Conservation (phyloP, 2,329 filamentous ascomycete species). For the Neonectria magnoliae region DNA sequence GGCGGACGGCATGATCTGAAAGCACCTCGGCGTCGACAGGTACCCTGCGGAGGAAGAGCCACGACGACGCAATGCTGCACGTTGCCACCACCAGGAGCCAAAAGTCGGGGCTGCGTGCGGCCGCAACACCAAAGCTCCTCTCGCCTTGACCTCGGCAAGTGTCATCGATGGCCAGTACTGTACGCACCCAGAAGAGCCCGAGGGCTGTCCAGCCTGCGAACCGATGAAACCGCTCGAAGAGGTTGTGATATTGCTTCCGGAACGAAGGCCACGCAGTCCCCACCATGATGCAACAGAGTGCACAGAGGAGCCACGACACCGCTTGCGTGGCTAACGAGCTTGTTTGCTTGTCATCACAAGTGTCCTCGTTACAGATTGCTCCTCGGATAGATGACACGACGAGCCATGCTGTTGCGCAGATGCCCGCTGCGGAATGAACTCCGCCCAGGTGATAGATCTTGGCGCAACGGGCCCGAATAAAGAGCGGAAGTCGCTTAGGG, state of each 20-base stretch:
- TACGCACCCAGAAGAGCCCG: conserved; percentile 71
- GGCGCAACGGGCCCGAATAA: conserved; percentile 58
- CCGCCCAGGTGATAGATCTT: conserved; percentile 65
- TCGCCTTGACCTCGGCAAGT: conserved; percentile 49
- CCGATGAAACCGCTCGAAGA: conserved; percentile 77
- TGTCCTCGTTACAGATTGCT: conserved; percentile 48
- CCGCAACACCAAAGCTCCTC: conserved; percentile 48
- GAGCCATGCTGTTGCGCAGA: conserved; percentile 61
- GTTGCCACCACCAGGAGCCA: conserved; percentile 77
- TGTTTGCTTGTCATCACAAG: conserved; percentile 43
- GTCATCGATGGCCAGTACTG: conserved; percentile 63
- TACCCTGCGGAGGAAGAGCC: conserved; percentile 76
- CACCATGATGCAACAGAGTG: conserved; percentile 68
- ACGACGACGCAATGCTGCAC: conserved; percentile 74
- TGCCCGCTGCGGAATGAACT: conserved; percentile 60
- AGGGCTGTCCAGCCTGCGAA: conserved; percentile 78
- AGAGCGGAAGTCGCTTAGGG: conserved; percentile 57
- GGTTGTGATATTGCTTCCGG: conserved; percentile 71
- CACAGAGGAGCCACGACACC: conserved; percentile 67
- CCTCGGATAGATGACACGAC: conserved; percentile 54
- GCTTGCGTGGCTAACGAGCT: conserved; percentile 55
- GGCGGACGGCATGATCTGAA: conserved; percentile 76
- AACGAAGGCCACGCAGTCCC: conserved; percentile 71
- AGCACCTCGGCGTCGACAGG: conserved; percentile 72
- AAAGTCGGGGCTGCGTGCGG: conserved; percentile 58